Base-by-base conservation (phyloP, 257 asterid species). In the Leonotis leonurus region DNA sequence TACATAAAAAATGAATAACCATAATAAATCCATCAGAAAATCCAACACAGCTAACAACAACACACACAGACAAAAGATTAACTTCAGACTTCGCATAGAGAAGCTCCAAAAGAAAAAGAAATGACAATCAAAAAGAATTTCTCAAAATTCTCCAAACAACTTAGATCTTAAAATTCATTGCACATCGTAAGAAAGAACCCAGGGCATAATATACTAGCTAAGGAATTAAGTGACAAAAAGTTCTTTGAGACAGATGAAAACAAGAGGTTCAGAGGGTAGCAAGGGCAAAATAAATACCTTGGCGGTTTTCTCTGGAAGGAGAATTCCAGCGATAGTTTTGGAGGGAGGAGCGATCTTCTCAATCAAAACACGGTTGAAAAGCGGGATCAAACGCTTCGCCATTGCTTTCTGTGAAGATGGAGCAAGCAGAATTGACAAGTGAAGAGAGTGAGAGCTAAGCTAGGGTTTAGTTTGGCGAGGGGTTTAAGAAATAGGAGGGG, bases 311-410 rank as follows among this genome's bases (percentile, higher is more conserved):
- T 84, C 88, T 12, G 92, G 92, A 58, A 84, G 88, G 53, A 84
- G 83, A 63, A 84, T 84, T 13, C 88, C 92, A 56, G 77, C 56
- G 16, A 64, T 46, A 66, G 88, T 77, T 67, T 84, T 79, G 0
- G 92, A 61, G 20, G 86, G 86, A 11, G 81, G 83, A 20, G 68
- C 25, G 49, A 79, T 52, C 53, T 81, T 84, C 50, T 81, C 88
- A 32, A 84, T 65, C 80, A 84, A 27, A 52, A 81, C 78, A 0
- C 92, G 83, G 71, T 84, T 81, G 12, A 84, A 73, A 27, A 75
- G 77, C 4, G 92, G 92, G 46, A 84, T 46, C 75, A 84, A 73
- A 12, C 92, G 86, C 84, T 75, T 84, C 6, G 86, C 78, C 92
- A 84, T 84, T 73, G 57, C 30, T 26, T 8, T 53, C 13, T 44